Conservation (phyloP, 345 rosid species). For the Nephelium lappaceum region DNA sequence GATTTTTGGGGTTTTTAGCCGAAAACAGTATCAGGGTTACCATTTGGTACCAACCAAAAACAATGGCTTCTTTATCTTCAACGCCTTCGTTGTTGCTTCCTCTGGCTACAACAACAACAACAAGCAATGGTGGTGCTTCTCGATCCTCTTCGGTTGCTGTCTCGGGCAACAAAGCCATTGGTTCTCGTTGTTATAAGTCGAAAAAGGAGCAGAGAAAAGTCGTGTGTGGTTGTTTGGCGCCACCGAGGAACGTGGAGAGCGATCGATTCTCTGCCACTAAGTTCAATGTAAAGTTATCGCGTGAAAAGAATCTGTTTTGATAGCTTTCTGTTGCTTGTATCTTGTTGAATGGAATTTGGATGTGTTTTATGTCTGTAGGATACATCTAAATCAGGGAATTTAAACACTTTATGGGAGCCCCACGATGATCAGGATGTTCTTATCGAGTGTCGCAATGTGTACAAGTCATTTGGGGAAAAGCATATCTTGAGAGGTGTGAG, state of each 20-base stretch:
- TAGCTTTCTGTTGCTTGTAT: background rate
- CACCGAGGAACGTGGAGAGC: slow-evolving; percentile 47
- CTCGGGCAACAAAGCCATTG: slow-evolving; percentile 6
- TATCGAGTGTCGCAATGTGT: slow-evolving; percentile 83
- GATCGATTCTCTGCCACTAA: slow-evolving; percentile 46
- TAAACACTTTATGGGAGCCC: slow-evolving; percentile 32
- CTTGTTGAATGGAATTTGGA: background rate
- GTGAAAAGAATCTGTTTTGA: background rate
- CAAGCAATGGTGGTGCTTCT: slow-evolving; percentile 15
- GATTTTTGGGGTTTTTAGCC: background rate
- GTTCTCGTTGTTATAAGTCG: slow-evolving; percentile 22
- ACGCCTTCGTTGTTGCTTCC: slow-evolving; percentile 31
- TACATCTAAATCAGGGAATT: slow-evolving; percentile 48
- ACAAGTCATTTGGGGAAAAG: slow-evolving; percentile 95
- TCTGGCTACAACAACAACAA: slow-evolving; percentile 17
- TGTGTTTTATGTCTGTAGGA: slow-evolving; percentile 40
- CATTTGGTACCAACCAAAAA: background rate
- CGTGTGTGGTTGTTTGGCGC: slow-evolving; percentile 61
- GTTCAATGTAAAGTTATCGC: slow-evolving; percentile 47
- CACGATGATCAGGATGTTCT: slow-evolving; percentile 72
- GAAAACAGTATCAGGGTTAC: slow-evolving; percentile 7
- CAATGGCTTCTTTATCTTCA: slow-evolving; percentile 35
- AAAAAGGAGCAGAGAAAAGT: slow-evolving; percentile 29
- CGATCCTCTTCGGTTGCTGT: background rate
- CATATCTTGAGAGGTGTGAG: slow-evolving; percentile 90